Percentiles rank a stretch among this genome's conserved stretches.
phyloP scores from a whole-genome alignment of 345 rosid genomes.

The Noccaea bulbosa region DNA sequence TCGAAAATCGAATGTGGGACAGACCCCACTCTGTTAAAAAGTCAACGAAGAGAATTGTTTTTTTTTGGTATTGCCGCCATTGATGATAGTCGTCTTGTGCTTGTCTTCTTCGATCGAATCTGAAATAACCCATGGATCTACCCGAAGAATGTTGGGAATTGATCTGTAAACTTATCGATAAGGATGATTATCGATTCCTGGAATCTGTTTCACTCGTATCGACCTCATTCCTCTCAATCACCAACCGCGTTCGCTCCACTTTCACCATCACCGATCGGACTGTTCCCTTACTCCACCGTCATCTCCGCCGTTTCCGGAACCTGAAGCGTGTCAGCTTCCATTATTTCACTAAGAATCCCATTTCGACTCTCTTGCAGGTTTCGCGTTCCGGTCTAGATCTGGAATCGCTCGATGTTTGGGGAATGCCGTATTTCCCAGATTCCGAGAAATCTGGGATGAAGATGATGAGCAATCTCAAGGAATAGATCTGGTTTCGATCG shows the following conservation, averaged over 20 bases:
- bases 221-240: conserved; percentile 53
- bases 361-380: conserved; percentile 44
- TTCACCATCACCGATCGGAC: conserved; percentile 52
- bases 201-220: conserved; percentile 69
- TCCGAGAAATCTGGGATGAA: conserved; percentile 29
- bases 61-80: too few relatives aligned
- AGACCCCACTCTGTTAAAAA: too few relatives aligned
- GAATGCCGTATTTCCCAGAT: conserved; percentile 45
- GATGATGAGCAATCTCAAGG: conserved; percentile 48
- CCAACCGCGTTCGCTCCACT: conserved; percentile 59
- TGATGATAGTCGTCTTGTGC: too few relatives aligned
- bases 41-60: too few relatives aligned
- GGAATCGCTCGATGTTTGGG: conserved; percentile 54
- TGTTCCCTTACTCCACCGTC: conserved; percentile 44
- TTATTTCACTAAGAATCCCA: conserved; percentile 37
- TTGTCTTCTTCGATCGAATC: neutral
- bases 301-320: conserved; percentile 61
- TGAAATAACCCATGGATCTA: conserved; percentile 39
- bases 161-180: conserved; percentile 50
- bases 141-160: conserved; percentile 81
- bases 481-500: conserved; percentile 53
- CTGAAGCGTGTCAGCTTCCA: conserved; percentile 49
- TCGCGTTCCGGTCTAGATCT: conserved; percentile 52
- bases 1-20: too few relatives aligned
- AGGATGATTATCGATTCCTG: conserved; percentile 47